Percentiles rank a stretch among this genome's conserved stretches.
Evolutionary conservation across 2,329 filamentous ascomycete species (phyloP).

Genomic region (Exserohilum turcica): DNA sequence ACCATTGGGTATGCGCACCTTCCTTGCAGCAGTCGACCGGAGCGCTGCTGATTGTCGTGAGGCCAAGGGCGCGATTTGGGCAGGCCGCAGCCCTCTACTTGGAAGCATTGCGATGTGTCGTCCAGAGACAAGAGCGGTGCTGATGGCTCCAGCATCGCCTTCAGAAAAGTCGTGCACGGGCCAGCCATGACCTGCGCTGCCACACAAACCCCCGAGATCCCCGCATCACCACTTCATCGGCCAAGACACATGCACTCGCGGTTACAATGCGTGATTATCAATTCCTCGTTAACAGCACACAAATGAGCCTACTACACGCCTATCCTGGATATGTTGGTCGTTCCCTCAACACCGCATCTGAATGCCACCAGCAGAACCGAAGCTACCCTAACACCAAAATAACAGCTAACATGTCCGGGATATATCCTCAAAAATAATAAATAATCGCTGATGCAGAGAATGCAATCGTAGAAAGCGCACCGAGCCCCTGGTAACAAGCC

Average conservation of each 20-base stretch:
- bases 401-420: background rate
- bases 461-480: conserved; percentile 6
- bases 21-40: conserved; percentile 35
- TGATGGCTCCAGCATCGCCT: conserved; percentile 17
- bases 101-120: conserved; percentile 53
- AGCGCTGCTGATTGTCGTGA: conserved; percentile 29
- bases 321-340: conserved; percentile 27
- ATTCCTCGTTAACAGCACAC: conserved; percentile 15
- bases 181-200: conserved; percentile 1
- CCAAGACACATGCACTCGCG: background rate
- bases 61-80: conserved; percentile 31
- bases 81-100: conserved; percentile 53
- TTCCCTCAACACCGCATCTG: conserved; percentile 19
- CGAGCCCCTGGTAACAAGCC: background rate
- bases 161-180: conserved; percentile 26
- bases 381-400: background rate
- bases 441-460: conserved; percentile 18
- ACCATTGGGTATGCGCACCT: conserved; percentile 35
- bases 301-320: conserved; percentile 12
- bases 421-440: background rate
- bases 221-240: conserved; percentile 9
- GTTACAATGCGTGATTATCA: conserved; percentile 10
- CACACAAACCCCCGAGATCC: conserved; percentile 17
- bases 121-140: conserved; percentile 26
- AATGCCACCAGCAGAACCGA: conserved; percentile 15